A percentile compares a stretch with the other conserved stretches of the same genome.
phyloP scores from a whole-genome alignment of 2,329 filamentous ascomycete genomes.

The Colletotrichum euphorbiae region DNA sequence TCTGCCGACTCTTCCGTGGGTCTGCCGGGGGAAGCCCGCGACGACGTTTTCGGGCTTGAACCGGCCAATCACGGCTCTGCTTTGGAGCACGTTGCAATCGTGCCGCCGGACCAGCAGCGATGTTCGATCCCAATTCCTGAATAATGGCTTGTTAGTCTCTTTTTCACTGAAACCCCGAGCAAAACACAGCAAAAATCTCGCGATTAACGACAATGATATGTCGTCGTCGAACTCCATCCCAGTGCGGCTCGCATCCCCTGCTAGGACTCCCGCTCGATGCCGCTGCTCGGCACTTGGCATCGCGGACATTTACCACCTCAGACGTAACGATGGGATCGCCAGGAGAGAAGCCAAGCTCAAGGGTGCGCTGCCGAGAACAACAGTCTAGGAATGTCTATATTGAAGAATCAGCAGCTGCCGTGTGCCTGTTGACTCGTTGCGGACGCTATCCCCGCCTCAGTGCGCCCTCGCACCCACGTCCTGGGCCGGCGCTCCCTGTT shows the following conservation, averaged over 20 bases:
- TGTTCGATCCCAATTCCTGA: not conserved
- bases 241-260: constrained; percentile 29
- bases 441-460: not conserved
- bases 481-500: constrained; percentile 20
- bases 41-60: not conserved
- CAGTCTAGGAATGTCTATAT: constrained; percentile 14
- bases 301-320: not conserved
- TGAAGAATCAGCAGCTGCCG: constrained; percentile 25
- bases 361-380: constrained; percentile 1
- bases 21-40: constrained; percentile 11
- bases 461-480: constrained; percentile 17
- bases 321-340: constrained; percentile 22
- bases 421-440: constrained; percentile 30
- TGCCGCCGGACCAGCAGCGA: not conserved
- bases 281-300: constrained; percentile 39
- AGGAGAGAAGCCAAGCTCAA: constrained; percentile 25
- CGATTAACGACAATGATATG: not conserved
- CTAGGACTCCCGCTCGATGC: constrained; percentile 29
- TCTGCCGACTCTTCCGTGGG: constrained; percentile 23
- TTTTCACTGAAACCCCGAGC: not conserved
- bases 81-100: constrained; percentile 26
- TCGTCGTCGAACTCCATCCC: constrained; percentile 16
- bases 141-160: not conserved
- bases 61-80: constrained; percentile 19
- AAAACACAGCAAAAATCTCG: no score